Evolutionary conservation across 2,329 filamentous ascomycete genomes (phyloP).

Genomic region (Pseudodiploospora longispora): DNA sequence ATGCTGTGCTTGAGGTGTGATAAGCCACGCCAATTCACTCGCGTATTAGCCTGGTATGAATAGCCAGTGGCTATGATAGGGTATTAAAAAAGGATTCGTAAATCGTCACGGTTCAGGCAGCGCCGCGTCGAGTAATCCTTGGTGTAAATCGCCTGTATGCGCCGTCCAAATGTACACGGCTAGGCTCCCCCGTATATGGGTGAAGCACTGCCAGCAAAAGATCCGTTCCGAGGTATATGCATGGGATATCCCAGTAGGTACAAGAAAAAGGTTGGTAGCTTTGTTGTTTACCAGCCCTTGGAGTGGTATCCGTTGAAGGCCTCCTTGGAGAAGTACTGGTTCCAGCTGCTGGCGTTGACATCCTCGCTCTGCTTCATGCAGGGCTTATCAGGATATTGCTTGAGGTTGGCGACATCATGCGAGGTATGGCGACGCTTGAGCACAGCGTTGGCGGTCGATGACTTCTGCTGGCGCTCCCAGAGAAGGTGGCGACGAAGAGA

Average conservation of each 20-base stretch:
- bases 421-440: constrained; percentile 86
- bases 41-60: not conserved
- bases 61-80: not conserved
- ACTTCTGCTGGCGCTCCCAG: constrained; percentile 94
- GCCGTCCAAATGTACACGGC: not conserved
- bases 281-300: constrained; percentile 30
- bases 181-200: not conserved
- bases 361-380: constrained; percentile 53
- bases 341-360: constrained; percentile 66
- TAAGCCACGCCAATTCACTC: not conserved
- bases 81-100: too few species aligned
- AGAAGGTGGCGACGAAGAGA: constrained; percentile 85
- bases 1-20: not conserved
- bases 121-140: too few species aligned
- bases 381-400: constrained; percentile 64
- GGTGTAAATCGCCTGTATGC: not conserved
- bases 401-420: constrained; percentile 81
- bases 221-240: not conserved
- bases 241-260: not conserved
- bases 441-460: constrained; percentile 77
- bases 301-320: constrained; percentile 44
- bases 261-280: not conserved
- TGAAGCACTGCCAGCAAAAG: constrained; percentile 4
- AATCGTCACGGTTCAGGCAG: too few species aligned
- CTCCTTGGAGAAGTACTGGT: constrained; percentile 77